Evolutionary conservation across 2,329 filamentous ascomycete species (phyloP).

Genomic region (Orbilia ellipsospora): DNA sequence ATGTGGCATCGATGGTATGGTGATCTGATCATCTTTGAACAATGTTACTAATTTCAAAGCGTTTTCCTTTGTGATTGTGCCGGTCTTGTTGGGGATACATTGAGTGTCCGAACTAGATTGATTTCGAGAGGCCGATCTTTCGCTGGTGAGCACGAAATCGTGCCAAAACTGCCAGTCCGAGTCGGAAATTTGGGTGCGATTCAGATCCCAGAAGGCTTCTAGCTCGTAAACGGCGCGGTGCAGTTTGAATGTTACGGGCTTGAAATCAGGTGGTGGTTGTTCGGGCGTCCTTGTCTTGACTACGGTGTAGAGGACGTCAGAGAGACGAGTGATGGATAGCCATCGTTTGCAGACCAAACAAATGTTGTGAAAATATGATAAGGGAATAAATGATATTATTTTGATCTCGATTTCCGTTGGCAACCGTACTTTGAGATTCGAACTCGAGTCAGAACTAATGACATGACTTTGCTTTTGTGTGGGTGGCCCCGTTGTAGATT

Average conservation of each 20-base stretch:
- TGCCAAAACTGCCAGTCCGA: too few species aligned
- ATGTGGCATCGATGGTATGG: slow-evolving; percentile 26
- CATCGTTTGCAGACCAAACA: slow-evolving; percentile 38
- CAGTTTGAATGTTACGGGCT: slow-evolving; percentile 15
- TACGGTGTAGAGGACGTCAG: background rate
- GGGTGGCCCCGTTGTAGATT: too few species aligned
- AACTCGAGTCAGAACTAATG: background rate
- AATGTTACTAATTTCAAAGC: too few species aligned
- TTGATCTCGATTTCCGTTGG: slow-evolving; percentile 28
- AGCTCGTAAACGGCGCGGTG: slow-evolving; percentile 18
- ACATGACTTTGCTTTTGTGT: too few species aligned
- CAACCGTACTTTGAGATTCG: background rate
- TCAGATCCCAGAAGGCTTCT: too few species aligned
- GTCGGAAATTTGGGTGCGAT: too few species aligned
- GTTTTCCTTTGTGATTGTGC: too few species aligned
- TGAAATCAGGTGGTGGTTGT: background rate
- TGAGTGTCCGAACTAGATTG: too few species aligned
- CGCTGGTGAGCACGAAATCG: too few species aligned
- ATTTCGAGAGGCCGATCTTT: too few species aligned
- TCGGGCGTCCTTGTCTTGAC: background rate
- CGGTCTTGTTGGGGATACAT: too few species aligned
- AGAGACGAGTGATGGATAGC: slow-evolving; percentile 12
- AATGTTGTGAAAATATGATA: slow-evolving; percentile 9
- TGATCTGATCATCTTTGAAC: slow-evolving; percentile 18
- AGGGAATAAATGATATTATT: slow-evolving; percentile 20